Evolutionary conservation across 306 rosid species (phyloP), one percentile per base, ranked within the genome.

Genomic region (Carpinus fangiana): DNA sequence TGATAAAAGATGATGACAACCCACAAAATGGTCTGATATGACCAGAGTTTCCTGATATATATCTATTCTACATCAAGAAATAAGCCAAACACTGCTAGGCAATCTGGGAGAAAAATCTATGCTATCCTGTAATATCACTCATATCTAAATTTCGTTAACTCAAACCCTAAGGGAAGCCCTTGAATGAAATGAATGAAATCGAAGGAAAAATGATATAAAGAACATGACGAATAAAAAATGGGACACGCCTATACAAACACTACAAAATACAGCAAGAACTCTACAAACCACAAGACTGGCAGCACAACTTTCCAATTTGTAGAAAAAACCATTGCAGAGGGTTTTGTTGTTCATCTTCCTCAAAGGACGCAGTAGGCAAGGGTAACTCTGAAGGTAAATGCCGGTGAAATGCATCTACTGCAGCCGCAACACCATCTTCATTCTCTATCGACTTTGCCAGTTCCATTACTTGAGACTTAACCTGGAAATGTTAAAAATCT

Each of bases 371-470:
- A 73, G 79, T 66, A 57, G 93, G 93, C 80, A 90, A 41, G 3
- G 99, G 97, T 57, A 93, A 72, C 83, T 90, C 98, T 16, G 88
- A 68, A 17, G 98, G 98, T 66, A 95, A 85, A 53, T 93, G 99
- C 46, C 88, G 87, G 71, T 93, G 98, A 82, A 95, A 95, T n/a
- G 98, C 95, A 71, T 90, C 85, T 41, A 95, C 98, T 5, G 99
- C 98, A 14, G 90, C 90, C 1, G 91, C 96, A 80, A 91, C 98
- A 8, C 99, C 99, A n/a, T 95, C 98, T 82, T 95, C 99, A 12
- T 86, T 91, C 86, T 89, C 91, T 48, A 95, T 83, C 88, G 92
- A 79, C 82, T 87, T 89, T n/a, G 97, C 91, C 31, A 95, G 60
- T 80, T 89, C 95, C 78, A 81, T 82, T 8, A 87, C 92, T 80